Conservation (phyloP, 2,329 filamentous ascomycete genomes). For the Aspergillus niger region DNA sequence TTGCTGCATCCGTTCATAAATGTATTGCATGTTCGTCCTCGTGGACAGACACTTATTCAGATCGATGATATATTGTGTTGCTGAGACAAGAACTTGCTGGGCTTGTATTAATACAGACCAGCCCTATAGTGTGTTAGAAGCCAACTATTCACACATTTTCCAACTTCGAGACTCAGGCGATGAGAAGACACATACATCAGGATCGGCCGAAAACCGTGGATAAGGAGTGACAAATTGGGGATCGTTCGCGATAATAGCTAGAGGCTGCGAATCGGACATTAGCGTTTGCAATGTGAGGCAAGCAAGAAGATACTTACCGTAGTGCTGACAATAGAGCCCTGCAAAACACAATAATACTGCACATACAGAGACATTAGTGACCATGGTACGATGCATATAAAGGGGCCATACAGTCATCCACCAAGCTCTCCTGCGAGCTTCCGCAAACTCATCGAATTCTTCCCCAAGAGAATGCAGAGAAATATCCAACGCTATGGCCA, state of each 20-base stretch:
- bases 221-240: conserved; percentile 47
- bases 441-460: conserved; percentile 40
- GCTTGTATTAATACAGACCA: conserved; percentile 47
- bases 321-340: conserved; percentile 49
- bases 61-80: conserved; percentile 45
- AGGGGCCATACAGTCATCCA: conserved; percentile 48
- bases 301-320: conserved; percentile 34
- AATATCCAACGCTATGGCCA: conserved; percentile 47
- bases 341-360: conserved; percentile 49
- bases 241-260: conserved; percentile 48
- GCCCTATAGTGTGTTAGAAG: conserved; percentile 34
- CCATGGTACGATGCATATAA: background rate
- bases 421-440: conserved; percentile 48
- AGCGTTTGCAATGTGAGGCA: background rate
- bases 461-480: conserved; percentile 41
- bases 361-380: conserved; percentile 3
- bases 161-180: too few relatives aligned
- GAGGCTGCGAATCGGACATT: conserved; percentile 33
- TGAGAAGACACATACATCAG: conserved; percentile 36
- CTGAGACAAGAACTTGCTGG: conserved; percentile 46
- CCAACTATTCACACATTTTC: background rate
- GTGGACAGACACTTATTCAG: conserved; percentile 42
- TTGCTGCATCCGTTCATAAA: conserved; percentile 46
- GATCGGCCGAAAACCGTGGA: conserved; percentile 42
- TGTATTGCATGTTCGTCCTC: conserved; percentile 38